These are phyloP conservation scores for Phaseolus lunatus DNA, from an alignment of 306 rosid species.

Conservation along the genomic window DNA sequence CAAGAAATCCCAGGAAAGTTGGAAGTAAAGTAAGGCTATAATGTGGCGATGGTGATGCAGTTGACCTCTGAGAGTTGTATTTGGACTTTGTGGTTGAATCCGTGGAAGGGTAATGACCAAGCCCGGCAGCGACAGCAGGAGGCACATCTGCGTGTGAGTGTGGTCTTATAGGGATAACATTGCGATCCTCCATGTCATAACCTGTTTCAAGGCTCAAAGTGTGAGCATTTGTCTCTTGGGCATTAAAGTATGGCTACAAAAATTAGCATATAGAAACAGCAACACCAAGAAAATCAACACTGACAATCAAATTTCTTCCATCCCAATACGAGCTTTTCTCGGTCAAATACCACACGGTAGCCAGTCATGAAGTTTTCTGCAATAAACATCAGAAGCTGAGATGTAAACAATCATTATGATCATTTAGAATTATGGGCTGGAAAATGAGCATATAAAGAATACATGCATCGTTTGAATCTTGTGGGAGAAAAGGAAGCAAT, in stretches of 20 bases:
- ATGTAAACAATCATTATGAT: constrained; percentile 31
- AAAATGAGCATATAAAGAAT: constrained; percentile 25
- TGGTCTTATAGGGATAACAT: constrained; percentile 47
- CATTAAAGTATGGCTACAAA: neutral
- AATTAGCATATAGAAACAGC: constrained; percentile 22
- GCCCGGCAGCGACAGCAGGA: constrained; percentile 81
- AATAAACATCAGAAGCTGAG: constrained; percentile 38
- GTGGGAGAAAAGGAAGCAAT: neutral
- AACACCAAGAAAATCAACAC: constrained; percentile 47
- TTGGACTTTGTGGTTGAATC: constrained; percentile 52
- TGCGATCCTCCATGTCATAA: constrained; percentile 68
- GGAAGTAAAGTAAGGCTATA: constrained; percentile 42
- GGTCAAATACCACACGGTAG: constrained; percentile 82
- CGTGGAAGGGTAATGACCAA: constrained; percentile 57
- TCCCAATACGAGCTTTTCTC: constrained; percentile 81
- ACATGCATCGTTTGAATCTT: constrained; percentile 10
- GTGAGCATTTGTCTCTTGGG: neutral
- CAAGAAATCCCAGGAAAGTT: constrained; percentile 50
- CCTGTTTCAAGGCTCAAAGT: constrained; percentile 60
- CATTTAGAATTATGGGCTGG: neutral
- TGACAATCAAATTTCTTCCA: constrained; percentile 89
- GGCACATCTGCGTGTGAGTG: constrained; percentile 57
- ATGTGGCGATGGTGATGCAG: constrained; percentile 53
- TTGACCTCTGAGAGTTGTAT: constrained; percentile 53
- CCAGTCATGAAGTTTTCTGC: constrained; percentile 98